Conservation (phyloP, 495 filamentous ascomycete species). For the Pyrenopolyporus hunteri region DNA sequence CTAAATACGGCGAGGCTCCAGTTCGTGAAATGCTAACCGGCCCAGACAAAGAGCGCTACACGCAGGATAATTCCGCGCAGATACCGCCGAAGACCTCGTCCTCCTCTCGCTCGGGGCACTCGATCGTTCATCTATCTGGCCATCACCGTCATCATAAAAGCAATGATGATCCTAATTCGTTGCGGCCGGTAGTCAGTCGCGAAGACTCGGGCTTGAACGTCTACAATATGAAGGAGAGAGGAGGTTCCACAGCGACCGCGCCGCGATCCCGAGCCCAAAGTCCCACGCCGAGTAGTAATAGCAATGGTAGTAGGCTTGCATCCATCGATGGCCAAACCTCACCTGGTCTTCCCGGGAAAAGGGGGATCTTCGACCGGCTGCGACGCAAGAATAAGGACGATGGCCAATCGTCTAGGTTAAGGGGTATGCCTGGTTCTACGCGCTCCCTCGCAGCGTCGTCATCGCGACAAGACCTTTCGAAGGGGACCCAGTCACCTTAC, state of each 20-base stretch:
- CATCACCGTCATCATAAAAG: conserved; percentile 76
- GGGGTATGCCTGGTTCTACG: conserved; percentile 61
- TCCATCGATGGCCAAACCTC: conserved; percentile 63
- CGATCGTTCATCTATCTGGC: conserved; percentile 62
- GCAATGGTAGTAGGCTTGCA: conserved; percentile 56
- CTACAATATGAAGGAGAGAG: conserved; percentile 52
- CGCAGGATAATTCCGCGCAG: conserved; percentile 49
- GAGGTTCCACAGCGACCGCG: conserved; percentile 49
- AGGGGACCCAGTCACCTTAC: conserved; percentile 47
- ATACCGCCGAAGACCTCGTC: conserved; percentile 57
- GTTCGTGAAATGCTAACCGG: conserved; percentile 74
- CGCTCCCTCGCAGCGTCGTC: conserved; percentile 58
- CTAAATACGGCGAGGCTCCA: conserved; percentile 81
- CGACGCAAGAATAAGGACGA: conserved; percentile 68
- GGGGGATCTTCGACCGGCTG: conserved; percentile 70
- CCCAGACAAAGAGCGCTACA: conserved; percentile 70
- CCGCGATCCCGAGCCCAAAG: conserved; percentile 68
- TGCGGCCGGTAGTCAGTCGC: conserved; percentile 68
- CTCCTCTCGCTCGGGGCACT: conserved; percentile 58
- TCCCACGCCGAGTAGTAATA: conserved; percentile 73
- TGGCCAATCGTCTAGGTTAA: conserved; percentile 50
- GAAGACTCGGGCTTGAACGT: conserved; percentile 69
- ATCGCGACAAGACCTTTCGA: conserved; percentile 58
- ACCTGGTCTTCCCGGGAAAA: conserved; percentile 64
- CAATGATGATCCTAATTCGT: conserved; percentile 72